Base-by-base conservation (phyloP, 169 alveolate genomes). In the Cytauxzoon felis region DNA sequence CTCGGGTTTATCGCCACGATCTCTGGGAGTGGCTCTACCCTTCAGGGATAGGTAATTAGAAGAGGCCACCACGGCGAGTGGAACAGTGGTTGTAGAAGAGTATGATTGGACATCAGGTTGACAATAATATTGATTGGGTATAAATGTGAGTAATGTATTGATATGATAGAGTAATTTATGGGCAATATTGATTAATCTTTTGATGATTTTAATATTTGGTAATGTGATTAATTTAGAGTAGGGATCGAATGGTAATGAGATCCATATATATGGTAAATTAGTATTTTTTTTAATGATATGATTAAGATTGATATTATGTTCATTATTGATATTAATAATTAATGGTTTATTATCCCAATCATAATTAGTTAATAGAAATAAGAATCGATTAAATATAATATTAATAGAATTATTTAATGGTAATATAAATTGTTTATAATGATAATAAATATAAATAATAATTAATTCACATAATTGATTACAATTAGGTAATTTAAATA, bases 201-300 rank as follows among this genome's bases (percentile, higher is more conserved):
- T n/a, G n/a, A n/a, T n/a, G n/a, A n/a, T n/a, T n/a, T 54, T 23
- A 13, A 47, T 34, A 1, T 52, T 41, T 0, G 78, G 78, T 61
- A 54, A 47, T 5, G 26, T 38, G 11, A 68, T 57, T 3, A 53
- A 58, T 3, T 54, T 21, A 40, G 64, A 66, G 29, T 40, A 66
- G 9, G 78, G 69, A 30, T 66, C 78, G 51, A 54, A 66, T 2
- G 78, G 78, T 19, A 59, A 38, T 34, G 52, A 29, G 0, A 66
- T 2, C 78, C 78, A 66, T 19, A 66, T 34, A 47, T 24, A 66
- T 0, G 75, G 57, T 21, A 23, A 34, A 49, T 60, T 30, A n/a
- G 68, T 18, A 7, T 27, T 58, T 41, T 53, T 51, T 23, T 52
- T 66, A 24, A 9, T 13, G 3, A 5, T 16, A 23, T 40, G 32